Evolutionary conservation across 1,284 basidiomycete genomes (phyloP).

Genomic region (Ganoderma lingzhi): DNA sequence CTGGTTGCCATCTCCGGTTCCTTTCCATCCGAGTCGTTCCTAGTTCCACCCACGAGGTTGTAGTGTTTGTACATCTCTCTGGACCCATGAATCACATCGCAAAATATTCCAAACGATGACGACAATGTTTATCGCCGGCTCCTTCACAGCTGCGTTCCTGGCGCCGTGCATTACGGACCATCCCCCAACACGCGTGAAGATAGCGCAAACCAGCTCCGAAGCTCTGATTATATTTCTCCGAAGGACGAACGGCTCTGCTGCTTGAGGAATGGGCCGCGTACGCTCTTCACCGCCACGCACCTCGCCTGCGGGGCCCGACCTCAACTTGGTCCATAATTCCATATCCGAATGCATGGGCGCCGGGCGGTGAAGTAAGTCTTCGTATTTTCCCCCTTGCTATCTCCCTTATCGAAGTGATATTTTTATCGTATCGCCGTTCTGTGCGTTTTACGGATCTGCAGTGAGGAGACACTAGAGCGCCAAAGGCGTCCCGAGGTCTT

Average conservation of each 20-base stretch:
- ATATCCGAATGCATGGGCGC: slow-evolving; percentile 2
- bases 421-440: not conserved
- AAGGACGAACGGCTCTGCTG: not conserved
- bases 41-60: not conserved
- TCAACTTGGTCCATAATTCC: not conserved
- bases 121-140: not conserved
- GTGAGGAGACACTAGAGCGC: not conserved
- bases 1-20: not conserved
- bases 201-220: not conserved
- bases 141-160: not conserved
- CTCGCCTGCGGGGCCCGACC: not conserved
- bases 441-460: slow-evolving; percentile 1
- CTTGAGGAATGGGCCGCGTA: not conserved
- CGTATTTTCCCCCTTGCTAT: slow-evolving; percentile 13
- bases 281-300: not conserved
- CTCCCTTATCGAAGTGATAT: slow-evolving; percentile 16
- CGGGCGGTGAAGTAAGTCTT: slow-evolving; percentile 2
- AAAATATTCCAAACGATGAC: not conserved
- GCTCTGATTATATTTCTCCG: not conserved
- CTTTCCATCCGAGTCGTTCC: not conserved
- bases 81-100: too few species aligned
- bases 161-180: not conserved
- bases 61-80: too few species aligned
- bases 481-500: slow-evolving; percentile 23
- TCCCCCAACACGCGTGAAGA: not conserved